Base-by-base conservation (phyloP, 768 basidiomycete genomes). In the Pisolithus microcarpus region DNA sequence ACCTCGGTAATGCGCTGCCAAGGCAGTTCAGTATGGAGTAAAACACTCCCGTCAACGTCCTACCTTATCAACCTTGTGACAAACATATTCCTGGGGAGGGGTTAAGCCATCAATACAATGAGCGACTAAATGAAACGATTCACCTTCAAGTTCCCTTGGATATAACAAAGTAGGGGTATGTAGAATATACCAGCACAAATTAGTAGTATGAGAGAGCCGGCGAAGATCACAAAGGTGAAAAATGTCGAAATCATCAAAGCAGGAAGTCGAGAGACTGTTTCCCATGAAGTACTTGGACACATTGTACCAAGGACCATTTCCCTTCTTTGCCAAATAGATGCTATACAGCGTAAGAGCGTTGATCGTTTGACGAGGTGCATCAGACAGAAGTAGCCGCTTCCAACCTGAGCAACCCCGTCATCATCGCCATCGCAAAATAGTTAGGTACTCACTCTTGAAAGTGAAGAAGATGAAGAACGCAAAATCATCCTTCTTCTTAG, bases 401-500 rank as follows among this genome's bases (percentile, higher is more conserved):
- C 89, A 91, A 63, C 82, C 87, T 89, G 63, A 24, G 13, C 2
- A 40, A 24, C 11, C 37, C 19, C 3, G 16, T 54, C 21, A 59
- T 48, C 26, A 9, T 43, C 36, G 24, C 38, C 11, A 38, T 13
- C 38, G n/a, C 43, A 18, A 13, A 6, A 54, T 18, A 46, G 11
- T 43, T 40, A 15, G 16, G 7, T 18, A 73, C 83, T 49, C 54
- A 90, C 95, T 95, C 77, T 99, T 99, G 80, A 99, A 98, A 1
- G 87, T 88, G 71, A 99, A 99, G 81, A 98, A 99, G 64, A 98
- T 81, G 70, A 96, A 99, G 77, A 98, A 98, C 31, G 95, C 94
- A 69, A 99, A 93, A 63, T 96, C 91, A 65, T 99, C 96, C 68
- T 87, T 93, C 55, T 82, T 84, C 77, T 95, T 97, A 28, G 92